Percentiles rank a stretch among this genome's conserved stretches.
These are phyloP conservation scores for Trichoderma gracile DNA, from an alignment of 2,329 filamentous ascomycete species.

Conservation along the genomic window DNA sequence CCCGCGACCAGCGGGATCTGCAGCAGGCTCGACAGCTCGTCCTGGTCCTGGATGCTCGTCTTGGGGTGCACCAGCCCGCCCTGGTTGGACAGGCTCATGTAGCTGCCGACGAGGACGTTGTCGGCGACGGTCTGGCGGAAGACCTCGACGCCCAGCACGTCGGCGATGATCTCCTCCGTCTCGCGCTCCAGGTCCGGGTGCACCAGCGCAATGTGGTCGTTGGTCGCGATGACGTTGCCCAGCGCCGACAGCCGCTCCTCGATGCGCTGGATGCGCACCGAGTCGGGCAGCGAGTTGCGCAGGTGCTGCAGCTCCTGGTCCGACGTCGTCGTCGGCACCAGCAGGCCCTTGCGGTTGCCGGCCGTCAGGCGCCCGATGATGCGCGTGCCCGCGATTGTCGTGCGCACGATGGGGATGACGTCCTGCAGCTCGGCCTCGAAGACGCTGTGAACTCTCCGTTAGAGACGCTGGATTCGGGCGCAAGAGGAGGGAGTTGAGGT, in stretches of 20 bases:
- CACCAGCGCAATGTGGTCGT: slow-evolving; percentile 94
- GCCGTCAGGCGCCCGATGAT: slow-evolving; percentile 95
- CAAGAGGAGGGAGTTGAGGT: background rate
- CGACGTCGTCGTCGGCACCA: slow-evolving; percentile 93
- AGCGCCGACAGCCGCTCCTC: slow-evolving; percentile 95
- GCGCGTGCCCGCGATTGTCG: slow-evolving; percentile 92
- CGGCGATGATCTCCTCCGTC: slow-evolving; percentile 97
- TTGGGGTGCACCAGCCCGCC: slow-evolving; percentile 97
- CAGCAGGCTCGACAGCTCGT: slow-evolving; percentile 88
- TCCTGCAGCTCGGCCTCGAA: slow-evolving; percentile 98
- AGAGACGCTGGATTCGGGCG: background rate
- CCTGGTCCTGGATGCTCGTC: slow-evolving; percentile 95
- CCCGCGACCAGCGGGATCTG: slow-evolving; percentile 96
- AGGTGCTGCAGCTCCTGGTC: slow-evolving; percentile 98
- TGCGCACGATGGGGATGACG: slow-evolving; percentile 94
- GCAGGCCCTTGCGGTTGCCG: slow-evolving; percentile 93
- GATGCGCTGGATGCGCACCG: slow-evolving; percentile 92
- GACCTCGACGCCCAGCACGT: slow-evolving; percentile 85
- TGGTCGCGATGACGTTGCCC: slow-evolving; percentile 94
- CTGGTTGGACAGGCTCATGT: slow-evolving; percentile 95
- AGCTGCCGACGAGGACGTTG: slow-evolving; percentile 93
- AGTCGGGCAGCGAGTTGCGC: slow-evolving; percentile 89
- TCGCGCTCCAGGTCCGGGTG: slow-evolving; percentile 97
- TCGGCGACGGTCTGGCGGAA: slow-evolving; percentile 95
- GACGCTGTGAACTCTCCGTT: slow-evolving; percentile 56